phyloP scores from a whole-genome alignment of 345 rosid genomes.

The Salix exigua region DNA sequence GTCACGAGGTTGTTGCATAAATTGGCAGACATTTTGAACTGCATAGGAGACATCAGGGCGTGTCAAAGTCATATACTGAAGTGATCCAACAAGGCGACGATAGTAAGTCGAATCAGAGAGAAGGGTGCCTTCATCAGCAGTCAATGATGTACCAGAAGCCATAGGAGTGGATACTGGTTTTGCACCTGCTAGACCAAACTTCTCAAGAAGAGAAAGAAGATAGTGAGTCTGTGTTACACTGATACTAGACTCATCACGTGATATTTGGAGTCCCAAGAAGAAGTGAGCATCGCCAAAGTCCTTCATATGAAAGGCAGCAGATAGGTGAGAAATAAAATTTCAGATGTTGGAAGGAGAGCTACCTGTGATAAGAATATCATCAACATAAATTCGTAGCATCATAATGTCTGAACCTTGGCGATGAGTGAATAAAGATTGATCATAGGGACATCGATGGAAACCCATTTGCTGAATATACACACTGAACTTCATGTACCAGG shows the following conservation, averaged over 20 bases:
- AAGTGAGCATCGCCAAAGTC: neutral
- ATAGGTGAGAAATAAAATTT: neutral
- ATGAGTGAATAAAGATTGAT: neutral
- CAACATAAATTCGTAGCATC: neutral
- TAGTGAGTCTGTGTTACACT: neutral
- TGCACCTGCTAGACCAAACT: neutral
- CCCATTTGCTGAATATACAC: neutral
- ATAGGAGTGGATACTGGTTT: neutral
- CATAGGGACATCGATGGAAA: neutral
- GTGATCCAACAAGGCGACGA: no score
- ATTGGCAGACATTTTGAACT: no score
- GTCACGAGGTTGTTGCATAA: no score
- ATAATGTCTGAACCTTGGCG: neutral
- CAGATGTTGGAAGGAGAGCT: neutral
- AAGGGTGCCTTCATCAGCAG: neutral
- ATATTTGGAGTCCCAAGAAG: neutral
- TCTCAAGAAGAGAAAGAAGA: neutral
- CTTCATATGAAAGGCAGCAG: neutral
- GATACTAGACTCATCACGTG: no score
- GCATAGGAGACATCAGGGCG: no score
- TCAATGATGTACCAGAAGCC: neutral
- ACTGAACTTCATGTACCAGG: neutral
- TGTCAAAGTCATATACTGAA: no score
- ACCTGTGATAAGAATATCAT: neutral
- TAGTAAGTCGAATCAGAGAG: neutral